These are phyloP conservation scores for Talaromyces pinophilus DNA, from an alignment of 2,329 filamentous ascomycete species.

Conservation along the genomic window DNA sequence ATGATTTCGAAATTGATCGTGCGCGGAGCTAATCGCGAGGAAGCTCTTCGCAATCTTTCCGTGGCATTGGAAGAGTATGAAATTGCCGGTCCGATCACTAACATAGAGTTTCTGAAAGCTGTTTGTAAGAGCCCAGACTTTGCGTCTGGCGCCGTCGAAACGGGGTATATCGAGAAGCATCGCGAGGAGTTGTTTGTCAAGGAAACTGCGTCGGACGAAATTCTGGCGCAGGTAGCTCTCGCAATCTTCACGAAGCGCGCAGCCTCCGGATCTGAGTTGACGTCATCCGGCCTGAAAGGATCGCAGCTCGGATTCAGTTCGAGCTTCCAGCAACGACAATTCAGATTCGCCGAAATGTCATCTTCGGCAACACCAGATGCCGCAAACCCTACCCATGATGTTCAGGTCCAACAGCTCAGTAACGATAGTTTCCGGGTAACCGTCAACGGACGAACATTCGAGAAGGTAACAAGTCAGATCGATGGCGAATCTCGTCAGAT, in stretches of 20 bases:
- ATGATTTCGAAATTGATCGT: constrained; percentile 99
- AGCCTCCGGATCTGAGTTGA: constrained; percentile 32
- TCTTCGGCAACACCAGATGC: constrained; percentile 47
- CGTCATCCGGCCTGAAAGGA: constrained; percentile 32
- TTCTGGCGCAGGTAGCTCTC: constrained; percentile 83
- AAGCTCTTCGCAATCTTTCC: constrained; percentile 79
- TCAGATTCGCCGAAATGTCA: constrained; percentile 55
- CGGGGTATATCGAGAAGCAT: constrained; percentile 93
- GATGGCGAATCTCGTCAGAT: constrained; percentile 51
- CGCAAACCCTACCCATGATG: constrained; percentile 38
- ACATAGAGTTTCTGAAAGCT: constrained; percentile 93
- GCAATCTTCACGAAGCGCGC: constrained; percentile 62
- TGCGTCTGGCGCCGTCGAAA: constrained; percentile 84
- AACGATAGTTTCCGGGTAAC: constrained; percentile 53
- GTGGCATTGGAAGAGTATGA: constrained; percentile 84
- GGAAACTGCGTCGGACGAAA: constrained; percentile 64
- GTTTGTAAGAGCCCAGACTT: constrained; percentile 82
- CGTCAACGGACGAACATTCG: constrained; percentile 42
- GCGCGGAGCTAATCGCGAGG: constrained; percentile 72
- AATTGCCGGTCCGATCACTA: constrained; percentile 88
- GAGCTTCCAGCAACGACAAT: constrained; percentile 63
- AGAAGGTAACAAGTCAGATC: constrained; percentile 52
- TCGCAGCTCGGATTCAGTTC: constrained; percentile 60
- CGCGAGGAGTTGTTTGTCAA: constrained; percentile 73
- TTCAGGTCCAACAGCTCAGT: constrained; percentile 55